A percentile compares a stretch with the other conserved stretches of the same genome.
These are phyloP conservation scores for Amborella trichopoda DNA, from an alignment of 164 flowering plant species.

Conservation along the genomic window DNA sequence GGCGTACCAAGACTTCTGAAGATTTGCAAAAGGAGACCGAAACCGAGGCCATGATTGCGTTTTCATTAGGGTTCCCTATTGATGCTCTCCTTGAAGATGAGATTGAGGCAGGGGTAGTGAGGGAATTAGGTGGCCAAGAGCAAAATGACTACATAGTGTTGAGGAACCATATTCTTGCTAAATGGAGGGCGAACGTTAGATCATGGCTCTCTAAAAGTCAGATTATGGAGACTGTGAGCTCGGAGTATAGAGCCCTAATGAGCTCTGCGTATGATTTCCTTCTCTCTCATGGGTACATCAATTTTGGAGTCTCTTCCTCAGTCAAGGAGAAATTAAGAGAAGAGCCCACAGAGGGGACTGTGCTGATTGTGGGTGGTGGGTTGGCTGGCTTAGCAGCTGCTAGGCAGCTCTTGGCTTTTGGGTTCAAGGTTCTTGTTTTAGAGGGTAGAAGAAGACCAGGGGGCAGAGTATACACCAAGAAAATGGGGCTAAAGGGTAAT, in stretches of 20 bases:
- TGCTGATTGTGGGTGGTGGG: conserved; percentile 81
- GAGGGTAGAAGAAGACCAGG: conserved; percentile 91
- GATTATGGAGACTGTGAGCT: conserved; percentile 70
- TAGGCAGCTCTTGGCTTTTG: conserved; percentile 76
- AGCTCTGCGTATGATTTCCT: conserved; percentile 75
- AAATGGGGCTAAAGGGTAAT: conserved; percentile 45
- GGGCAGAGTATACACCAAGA: conserved; percentile 82
- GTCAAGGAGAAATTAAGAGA: conserved; percentile 33
- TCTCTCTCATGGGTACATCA: conserved; percentile 63
- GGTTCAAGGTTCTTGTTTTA: conserved; percentile 73
- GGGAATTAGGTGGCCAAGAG: conserved; percentile 69
- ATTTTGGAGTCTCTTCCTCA: conserved; percentile 70
- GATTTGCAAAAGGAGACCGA: conserved; percentile 87
- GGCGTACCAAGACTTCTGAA: conserved; percentile 35
- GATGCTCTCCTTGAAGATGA: conserved; percentile 76
- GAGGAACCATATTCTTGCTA: conserved; percentile 79
- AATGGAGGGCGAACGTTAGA: conserved; percentile 73
- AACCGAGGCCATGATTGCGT: conserved; percentile 82
- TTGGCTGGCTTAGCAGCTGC: conserved; percentile 93
- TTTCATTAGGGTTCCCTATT: conserved; percentile 81
- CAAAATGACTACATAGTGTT: conserved; percentile 90
- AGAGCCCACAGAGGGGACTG: conserved; percentile 50
- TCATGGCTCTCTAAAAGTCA: conserved; percentile 59
- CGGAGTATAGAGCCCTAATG: conserved; percentile 55
- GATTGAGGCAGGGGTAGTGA: conserved; percentile 67